Conservation (phyloP, 768 basidiomycete genomes). For the Mycena olivaceomarginata region DNA sequence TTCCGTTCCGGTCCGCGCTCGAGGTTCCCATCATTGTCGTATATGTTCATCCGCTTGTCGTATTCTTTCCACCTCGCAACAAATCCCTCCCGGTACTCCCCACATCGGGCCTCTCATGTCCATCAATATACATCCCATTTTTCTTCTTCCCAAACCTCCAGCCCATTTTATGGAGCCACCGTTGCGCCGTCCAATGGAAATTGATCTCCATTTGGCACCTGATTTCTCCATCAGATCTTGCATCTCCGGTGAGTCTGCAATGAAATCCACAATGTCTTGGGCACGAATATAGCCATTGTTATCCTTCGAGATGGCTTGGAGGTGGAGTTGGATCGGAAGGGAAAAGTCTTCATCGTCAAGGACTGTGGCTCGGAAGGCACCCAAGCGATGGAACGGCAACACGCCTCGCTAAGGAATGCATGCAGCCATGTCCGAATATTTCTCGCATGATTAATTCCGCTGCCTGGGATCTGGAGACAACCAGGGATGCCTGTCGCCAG, state of each 20-base stretch:
- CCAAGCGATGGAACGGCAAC: conserved; percentile 45
- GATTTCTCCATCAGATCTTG: no score
- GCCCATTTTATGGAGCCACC: conserved; percentile 57
- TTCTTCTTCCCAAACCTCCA: conserved; percentile 52
- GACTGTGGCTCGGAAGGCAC: conserved; percentile 44
- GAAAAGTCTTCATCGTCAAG: conserved; percentile 58
- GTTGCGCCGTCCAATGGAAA: conserved; percentile 54
- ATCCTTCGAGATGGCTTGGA: conserved; percentile 45
- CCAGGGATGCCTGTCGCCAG: not conserved
- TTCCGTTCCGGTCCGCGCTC: not conserved
- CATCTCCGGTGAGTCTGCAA: no score
- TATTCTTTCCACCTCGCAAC: conserved; percentile 50
- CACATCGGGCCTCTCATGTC: conserved; percentile 62
- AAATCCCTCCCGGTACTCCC: conserved; percentile 53
- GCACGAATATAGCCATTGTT: conserved; percentile 51
- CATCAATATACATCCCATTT: conserved; percentile 62
- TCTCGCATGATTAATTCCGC: not conserved
- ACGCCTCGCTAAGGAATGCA: not conserved
- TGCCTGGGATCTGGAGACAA: not conserved
- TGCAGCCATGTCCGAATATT: conserved; percentile 1
- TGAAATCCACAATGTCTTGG: no score
- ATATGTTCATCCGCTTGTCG: conserved; percentile 47
- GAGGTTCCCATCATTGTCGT: conserved; percentile 50
- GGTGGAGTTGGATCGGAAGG: conserved; percentile 50
- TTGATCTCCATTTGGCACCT: no score